phyloP scores from a whole-genome alignment of 768 basidiomycete species.

The Mrakia gelida region DNA sequence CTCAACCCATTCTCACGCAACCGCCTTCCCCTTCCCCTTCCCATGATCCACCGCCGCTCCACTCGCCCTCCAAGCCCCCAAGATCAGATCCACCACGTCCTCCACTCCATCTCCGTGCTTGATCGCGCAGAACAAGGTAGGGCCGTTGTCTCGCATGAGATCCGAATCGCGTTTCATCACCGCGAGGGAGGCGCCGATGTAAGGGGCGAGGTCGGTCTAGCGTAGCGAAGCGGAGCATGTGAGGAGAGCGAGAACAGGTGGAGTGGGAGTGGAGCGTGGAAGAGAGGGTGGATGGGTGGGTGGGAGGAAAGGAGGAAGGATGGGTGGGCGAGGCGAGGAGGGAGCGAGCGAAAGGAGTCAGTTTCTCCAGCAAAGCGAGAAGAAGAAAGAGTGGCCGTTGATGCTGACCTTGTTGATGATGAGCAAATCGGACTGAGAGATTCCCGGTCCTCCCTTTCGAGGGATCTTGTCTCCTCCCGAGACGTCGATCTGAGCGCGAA shows the following conservation, averaged over 20 bases:
- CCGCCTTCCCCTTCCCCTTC: constrained; percentile 37
- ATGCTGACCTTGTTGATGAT: constrained; percentile 88
- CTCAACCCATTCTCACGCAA: background rate
- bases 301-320: no score
- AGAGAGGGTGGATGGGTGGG: no score
- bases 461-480: constrained; percentile 95
- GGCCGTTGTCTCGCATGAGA: constrained; percentile 87
- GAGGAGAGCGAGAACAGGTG: background rate
- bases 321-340: no score
- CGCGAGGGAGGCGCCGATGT: constrained; percentile 86
- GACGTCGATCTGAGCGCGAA: constrained; percentile 46
- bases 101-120: constrained; percentile 72
- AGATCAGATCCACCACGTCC: constrained; percentile 71
- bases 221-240: background rate
- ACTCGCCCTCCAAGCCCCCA: constrained; percentile 76
- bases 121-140: constrained; percentile 85
- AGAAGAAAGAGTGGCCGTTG: no score
- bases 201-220: constrained; percentile 85
- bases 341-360: no score
- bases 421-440: constrained; percentile 74
- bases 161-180: constrained; percentile 80
- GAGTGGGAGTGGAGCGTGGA: background rate
- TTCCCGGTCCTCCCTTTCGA: constrained; percentile 94
- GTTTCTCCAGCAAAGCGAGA: no score
- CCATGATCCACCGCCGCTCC: constrained; percentile 39